Conservation (phyloP, 495 filamentous ascomycete genomes). For the Penicillium cataractarum region DNA sequence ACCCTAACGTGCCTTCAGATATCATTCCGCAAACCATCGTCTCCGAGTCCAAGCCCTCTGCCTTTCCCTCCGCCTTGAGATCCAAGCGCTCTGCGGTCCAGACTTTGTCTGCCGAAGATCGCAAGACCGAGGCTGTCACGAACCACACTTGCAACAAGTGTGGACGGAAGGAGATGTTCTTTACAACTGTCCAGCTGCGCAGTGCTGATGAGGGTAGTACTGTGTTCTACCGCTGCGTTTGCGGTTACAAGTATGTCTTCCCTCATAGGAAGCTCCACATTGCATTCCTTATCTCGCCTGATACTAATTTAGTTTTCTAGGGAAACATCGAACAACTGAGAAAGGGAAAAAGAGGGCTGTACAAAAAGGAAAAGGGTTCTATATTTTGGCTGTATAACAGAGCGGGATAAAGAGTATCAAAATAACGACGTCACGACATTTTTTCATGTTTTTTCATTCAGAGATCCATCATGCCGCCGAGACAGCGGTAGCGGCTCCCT, state of each 20-base stretch:
- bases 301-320: conserved; percentile 33
- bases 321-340: conserved; percentile 49
- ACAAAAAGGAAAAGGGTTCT: conserved; percentile 29
- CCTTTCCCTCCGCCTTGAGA: conserved; percentile 85
- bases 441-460: conserved; percentile 20
- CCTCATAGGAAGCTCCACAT: background rate
- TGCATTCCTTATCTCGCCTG: background rate
- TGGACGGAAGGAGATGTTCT: conserved; percentile 81
- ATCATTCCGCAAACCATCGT: conserved; percentile 76
- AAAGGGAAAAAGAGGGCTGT: conserved; percentile 20
- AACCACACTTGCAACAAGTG: conserved; percentile 77
- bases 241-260: conserved; percentile 73
- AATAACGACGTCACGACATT: conserved; percentile 39
- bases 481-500: conserved; percentile 42
- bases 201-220: conserved; percentile 95
- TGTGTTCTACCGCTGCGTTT: conserved; percentile 84
- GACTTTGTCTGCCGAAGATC: conserved; percentile 75
- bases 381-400: conserved; percentile 36
- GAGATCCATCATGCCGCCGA: conserved; percentile 42
- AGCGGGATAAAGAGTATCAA: conserved; percentile 32
- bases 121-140: conserved; percentile 74
- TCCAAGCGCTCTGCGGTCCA: conserved; percentile 85
- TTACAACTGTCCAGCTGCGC: conserved; percentile 80
- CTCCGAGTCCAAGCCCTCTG: conserved; percentile 81
- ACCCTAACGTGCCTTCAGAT: conserved; percentile 53